Conservation (phyloP, 352 stramenopile species). For the Phytopythium cucurbitacearum region DNA sequence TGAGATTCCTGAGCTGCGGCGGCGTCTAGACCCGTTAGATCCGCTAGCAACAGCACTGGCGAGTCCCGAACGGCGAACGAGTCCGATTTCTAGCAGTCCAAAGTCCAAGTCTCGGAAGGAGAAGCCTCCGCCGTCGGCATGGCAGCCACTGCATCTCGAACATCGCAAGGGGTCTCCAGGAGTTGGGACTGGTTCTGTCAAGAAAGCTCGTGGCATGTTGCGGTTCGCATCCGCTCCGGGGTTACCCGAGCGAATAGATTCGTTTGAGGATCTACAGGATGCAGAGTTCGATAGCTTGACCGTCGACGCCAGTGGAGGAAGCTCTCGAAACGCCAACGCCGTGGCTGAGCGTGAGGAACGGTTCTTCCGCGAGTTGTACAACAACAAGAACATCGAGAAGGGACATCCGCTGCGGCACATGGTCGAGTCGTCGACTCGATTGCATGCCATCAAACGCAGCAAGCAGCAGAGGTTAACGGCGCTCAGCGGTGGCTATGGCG, state of each 20-base stretch:
- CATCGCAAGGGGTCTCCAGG: no score
- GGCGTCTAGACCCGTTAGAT: slow-evolving; percentile 38
- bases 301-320: background rate
- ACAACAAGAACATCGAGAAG: slow-evolving; percentile 42
- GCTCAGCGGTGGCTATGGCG: slow-evolving; percentile 18
- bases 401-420: slow-evolving; percentile 70
- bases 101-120: slow-evolving; percentile 2
- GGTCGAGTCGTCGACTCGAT: slow-evolving; percentile 47
- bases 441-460: slow-evolving; percentile 24
- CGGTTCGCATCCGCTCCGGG: slow-evolving; percentile 32
- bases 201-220: slow-evolving; percentile 25
- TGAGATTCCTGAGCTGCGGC: slow-evolving; percentile 38
- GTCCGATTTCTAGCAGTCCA: no score
- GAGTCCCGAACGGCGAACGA: background rate
- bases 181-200: background rate
- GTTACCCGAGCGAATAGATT: slow-evolving; percentile 57
- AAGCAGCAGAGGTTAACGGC: slow-evolving; percentile 40
- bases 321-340: slow-evolving; percentile 2
- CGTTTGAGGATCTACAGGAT: slow-evolving; percentile 35
- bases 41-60: slow-evolving; percentile 12
- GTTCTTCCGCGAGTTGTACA: slow-evolving; percentile 70
- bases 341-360: slow-evolving; percentile 45
- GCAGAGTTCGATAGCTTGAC: slow-evolving; percentile 10
- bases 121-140: slow-evolving; percentile 51
- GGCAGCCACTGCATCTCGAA: slow-evolving; percentile 36